Base-by-base conservation (phyloP, 2,329 filamentous ascomycete genomes). In the Aspergillus thermomutatus region DNA sequence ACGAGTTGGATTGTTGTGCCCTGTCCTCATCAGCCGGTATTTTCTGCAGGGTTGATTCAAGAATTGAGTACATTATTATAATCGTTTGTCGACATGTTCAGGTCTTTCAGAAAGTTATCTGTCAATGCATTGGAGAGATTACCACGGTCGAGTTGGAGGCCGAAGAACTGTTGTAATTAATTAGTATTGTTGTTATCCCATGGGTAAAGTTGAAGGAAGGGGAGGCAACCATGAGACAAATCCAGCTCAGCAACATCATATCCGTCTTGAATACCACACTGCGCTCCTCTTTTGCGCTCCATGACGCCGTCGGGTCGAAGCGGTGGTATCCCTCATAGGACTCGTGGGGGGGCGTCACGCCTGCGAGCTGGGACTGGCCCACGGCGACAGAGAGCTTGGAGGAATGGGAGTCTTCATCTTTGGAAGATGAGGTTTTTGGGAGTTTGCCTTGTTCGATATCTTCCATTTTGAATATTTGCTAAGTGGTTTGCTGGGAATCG, bases 211-310 rank as follows among this genome's bases (percentile, higher is more conserved):
- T 23, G 19, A 17, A 3, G 3, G 21, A 27, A 5, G 19, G 9
- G 4, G 1, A 49, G 57, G 49, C 50, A n/a, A 70, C 66, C 58
- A 66, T 63, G 21, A 62, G 43, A 50, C 69, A 70, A 11, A 70
- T 49, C 56, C 60, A 60, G 17, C 47, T 55, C 41, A 67, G 47
- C n/a, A 67, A 40, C 50, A 60, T 55, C 27, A 57, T 9, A 40
- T 63, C 68, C 34, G 79, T 78, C 72, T 78, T 82, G 40, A 77
- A 67, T 9, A 82, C 72, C 3, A 82, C 64, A 26, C 64, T 70
- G 56, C 72, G 74, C 66, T 82, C 80, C 60, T 82, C 80, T 50
- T 76, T 71, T 1, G 41, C 54, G 1, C 64, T 66, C 67, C 67
- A 69, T 11, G 62, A 55, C 1, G 62, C 65, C 8, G 59, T 62